Evolutionary conservation across 306 rosid species (phyloP).

Genomic region (Hippophae tibetana): DNA sequence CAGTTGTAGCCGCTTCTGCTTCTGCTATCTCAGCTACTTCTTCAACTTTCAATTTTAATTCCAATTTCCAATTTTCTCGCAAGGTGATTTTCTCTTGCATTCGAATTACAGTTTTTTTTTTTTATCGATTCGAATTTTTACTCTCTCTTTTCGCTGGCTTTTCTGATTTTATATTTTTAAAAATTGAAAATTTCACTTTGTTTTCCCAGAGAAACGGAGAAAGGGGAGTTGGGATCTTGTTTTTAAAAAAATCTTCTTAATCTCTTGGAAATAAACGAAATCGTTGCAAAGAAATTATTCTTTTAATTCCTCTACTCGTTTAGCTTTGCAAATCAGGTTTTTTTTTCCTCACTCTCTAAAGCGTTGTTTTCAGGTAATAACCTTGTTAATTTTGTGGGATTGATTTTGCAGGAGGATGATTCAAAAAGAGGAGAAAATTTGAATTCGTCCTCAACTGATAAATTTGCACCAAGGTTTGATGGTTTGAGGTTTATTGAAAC

Average conservation of each 20-base stretch:
- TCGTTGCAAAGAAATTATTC: too few relatives aligned
- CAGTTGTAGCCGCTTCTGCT: conserved; percentile 36
- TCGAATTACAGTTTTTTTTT: neutral
- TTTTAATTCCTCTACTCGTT: neutral
- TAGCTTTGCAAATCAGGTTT: neutral
- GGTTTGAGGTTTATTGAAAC: conserved; percentile 54
- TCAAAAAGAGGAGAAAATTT: conserved; percentile 5
- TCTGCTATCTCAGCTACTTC: conserved; percentile 21
- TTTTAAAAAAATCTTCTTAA: too few relatives aligned
- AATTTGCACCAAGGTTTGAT: conserved; percentile 40
- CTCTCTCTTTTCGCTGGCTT: neutral
- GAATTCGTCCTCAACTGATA: conserved; percentile 15
- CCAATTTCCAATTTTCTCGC: conserved; percentile 13
- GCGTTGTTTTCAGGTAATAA: neutral
- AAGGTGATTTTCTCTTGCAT: conserved; percentile 18
- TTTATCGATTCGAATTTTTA: neutral
- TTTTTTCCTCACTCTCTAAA: neutral
- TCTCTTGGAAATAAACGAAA: too few relatives aligned
- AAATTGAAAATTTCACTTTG: neutral
- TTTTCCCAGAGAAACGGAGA: neutral
- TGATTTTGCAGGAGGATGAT: conserved; percentile 20
- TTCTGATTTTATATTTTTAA: neutral
- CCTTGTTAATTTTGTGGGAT: neutral
- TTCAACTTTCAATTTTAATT: conserved; percentile 6
- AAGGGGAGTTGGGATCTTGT: too few relatives aligned